Base-by-base conservation (phyloP, 2,329 filamentous ascomycete species). In the Aspergillus melleus region DNA sequence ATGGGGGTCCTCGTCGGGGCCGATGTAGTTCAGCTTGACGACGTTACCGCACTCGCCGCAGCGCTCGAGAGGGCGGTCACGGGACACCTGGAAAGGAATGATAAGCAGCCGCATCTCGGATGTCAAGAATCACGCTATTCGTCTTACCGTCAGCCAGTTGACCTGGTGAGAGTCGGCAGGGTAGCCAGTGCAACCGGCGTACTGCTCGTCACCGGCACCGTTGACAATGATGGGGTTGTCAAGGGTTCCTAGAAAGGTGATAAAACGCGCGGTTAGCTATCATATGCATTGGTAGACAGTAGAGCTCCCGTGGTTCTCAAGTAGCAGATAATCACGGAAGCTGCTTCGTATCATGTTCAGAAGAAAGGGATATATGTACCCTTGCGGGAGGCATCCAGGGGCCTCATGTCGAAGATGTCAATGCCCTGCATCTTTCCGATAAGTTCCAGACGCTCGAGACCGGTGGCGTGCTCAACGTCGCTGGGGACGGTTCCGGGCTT, bases 401-500 rank as follows among this genome's bases (percentile, higher is more conserved):
- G 95, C 80, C 88, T 89, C 95, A 98, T 96, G 83, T 99, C 93
- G 83, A 99, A 99, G 77, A 98, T 84, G 77, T 99, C 95, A 72
- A 97, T 84, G 68, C 95, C 93, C 85, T 98, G 92, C 90, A 98
- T 96, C 88, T 99, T 99, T 81, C 95, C 95, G 77, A 99, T 85
- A 74, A 99, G 95, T 82, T 99, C 95, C 71, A 99, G 87, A 87
- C 95, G 93, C 85, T 99, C 95, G 62, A 98, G 86, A 90, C 95
- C 95, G 71, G 95, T 98, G 61, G 95, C 83, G 80, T 99, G 95
- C 79, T 98, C 92, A 76, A 96, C 80, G 80, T 99, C 95, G 81
- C 91, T 96, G 68, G 95, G 92, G 68, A 99, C 84, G 77, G 90
- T 90, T 76, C 95, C 94, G 66, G 88, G 81, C 71, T 86, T 79